Evolutionary conservation across 1,284 basidiomycete genomes (phyloP).

Genomic region (Leccinum subatratum): DNA sequence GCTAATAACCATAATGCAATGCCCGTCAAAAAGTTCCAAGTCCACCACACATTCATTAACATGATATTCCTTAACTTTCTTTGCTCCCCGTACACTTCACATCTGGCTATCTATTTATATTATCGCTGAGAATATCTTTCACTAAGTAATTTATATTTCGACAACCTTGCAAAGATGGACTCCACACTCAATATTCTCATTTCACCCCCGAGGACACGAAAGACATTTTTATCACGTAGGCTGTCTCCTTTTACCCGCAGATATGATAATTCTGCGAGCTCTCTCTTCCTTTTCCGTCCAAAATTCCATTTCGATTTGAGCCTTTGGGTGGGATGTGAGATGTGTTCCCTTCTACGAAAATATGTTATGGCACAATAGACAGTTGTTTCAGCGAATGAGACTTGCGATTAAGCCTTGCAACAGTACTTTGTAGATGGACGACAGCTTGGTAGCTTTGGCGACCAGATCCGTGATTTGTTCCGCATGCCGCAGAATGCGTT

Average conservation of each 20-base stretch:
- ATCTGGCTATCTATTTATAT: constrained; percentile 11
- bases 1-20: constrained; percentile 8
- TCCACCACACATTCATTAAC: constrained; percentile 11
- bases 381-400: too few relatives aligned
- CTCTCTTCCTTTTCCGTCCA: constrained; percentile 59
- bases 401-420: constrained; percentile 75
- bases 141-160: constrained; percentile 23
- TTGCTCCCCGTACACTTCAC: constrained; percentile 1
- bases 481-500: constrained; percentile 71
- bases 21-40: constrained; percentile 16
- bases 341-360: constrained; percentile 46
- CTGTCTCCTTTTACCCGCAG: constrained; percentile 35
- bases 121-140: constrained; percentile 13
- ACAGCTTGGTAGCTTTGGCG: constrained; percentile 65
- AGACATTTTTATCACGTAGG: constrained; percentile 20
- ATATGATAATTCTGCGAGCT: constrained; percentile 50
- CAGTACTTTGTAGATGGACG: constrained; percentile 70
- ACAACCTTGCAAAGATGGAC: constrained; percentile 17
- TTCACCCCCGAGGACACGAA: constrained; percentile 13
- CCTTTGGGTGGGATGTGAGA: constrained; percentile 52
- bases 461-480: constrained; percentile 60
- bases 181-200: constrained; percentile 13
- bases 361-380: too few relatives aligned
- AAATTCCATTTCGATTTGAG: constrained; percentile 54
- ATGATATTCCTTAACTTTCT: constrained; percentile 10